phyloP scores from a whole-genome alignment of 2,329 filamentous ascomycete species.

The Pezicula radicicola region DNA sequence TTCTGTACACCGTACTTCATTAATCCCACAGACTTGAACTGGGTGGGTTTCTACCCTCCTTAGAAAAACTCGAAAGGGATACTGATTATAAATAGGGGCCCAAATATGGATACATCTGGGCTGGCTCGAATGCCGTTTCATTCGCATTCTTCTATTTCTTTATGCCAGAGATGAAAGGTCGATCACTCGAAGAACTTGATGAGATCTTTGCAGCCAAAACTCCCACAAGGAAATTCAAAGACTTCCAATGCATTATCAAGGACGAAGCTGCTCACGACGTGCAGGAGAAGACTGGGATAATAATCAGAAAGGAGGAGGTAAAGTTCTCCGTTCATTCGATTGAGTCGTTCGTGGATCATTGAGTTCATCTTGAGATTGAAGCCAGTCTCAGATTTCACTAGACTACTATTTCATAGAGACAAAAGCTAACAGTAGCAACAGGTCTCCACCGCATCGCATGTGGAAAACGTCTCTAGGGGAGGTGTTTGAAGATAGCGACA shows the following conservation, averaged over 20 bases:
- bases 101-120: conserved; percentile 37
- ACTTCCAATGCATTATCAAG: conserved; percentile 7
- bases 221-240: conserved; percentile 8
- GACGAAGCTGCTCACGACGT: conserved; percentile 13
- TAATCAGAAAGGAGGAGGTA: conserved; percentile 5
- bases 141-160: conserved; percentile 33
- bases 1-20: conserved; percentile 30
- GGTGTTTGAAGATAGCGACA: too few species aligned
- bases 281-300: conserved; percentile 4
- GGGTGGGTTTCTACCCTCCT: conserved; percentile 25
- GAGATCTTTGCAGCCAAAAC: conserved; percentile 28
- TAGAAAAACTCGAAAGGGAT: conserved; percentile 10
- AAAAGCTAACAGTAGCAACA: too few species aligned
- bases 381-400: too few species aligned
- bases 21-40: conserved; percentile 33
- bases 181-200: conserved; percentile 37
- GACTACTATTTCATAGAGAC: too few species aligned
- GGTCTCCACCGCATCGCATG: too few species aligned
- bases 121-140: conserved; percentile 29
- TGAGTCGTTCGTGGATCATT: too few species aligned
- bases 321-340: too few species aligned
- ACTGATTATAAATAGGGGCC: conserved; percentile 21
- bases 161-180: conserved; percentile 35
- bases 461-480: too few species aligned
- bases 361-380: too few species aligned